These are phyloP conservation scores for Tympanopsis confertula DNA, from an alignment of 2,329 filamentous ascomycete species.

Conservation along the genomic window DNA sequence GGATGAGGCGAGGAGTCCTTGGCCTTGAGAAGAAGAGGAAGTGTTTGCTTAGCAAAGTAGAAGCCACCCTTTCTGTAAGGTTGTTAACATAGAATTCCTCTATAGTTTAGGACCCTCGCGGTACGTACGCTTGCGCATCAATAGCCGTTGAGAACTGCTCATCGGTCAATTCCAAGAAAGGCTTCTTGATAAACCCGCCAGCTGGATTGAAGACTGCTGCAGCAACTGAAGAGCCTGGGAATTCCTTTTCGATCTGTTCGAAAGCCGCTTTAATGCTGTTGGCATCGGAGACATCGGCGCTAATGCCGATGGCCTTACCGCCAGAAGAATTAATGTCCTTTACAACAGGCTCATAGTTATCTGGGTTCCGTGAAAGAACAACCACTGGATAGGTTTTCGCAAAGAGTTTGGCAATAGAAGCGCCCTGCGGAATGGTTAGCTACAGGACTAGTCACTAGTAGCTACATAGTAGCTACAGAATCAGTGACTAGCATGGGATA, in stretches of 20 bases:
- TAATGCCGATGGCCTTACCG: constrained; percentile 60
- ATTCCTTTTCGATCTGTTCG: constrained; percentile 34
- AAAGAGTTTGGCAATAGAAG: constrained; percentile 37
- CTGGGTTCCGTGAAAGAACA: constrained; percentile 57
- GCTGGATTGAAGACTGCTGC: constrained; percentile 46
- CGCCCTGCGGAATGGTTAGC: constrained; percentile 25
- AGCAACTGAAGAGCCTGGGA: constrained; percentile 24
- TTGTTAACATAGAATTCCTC: neutral
- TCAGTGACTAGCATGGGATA: constrained; percentile 2
- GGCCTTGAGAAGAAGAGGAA: constrained; percentile 54
- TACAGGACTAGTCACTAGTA: neutral
- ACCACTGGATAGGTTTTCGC: constrained; percentile 60
- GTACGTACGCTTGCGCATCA: constrained; percentile 18
- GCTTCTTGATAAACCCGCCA: constrained; percentile 18
- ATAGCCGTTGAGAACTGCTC: constrained; percentile 19
- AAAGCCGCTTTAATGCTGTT: constrained; percentile 31
- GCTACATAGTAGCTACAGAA: constrained; percentile 1
- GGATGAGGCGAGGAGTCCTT: constrained; percentile 38
- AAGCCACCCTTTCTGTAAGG: constrained; percentile 46
- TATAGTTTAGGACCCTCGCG: neutral
- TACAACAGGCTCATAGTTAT: constrained; percentile 55
- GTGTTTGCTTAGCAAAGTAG: constrained; percentile 51
- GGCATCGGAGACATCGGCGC: constrained; percentile 47
- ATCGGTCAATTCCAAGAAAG: constrained; percentile 21
- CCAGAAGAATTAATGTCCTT: constrained; percentile 56